Evolutionary conservation across 73 alveolate species (phyloP).

Genomic region (Breviolum minutum): DNA sequence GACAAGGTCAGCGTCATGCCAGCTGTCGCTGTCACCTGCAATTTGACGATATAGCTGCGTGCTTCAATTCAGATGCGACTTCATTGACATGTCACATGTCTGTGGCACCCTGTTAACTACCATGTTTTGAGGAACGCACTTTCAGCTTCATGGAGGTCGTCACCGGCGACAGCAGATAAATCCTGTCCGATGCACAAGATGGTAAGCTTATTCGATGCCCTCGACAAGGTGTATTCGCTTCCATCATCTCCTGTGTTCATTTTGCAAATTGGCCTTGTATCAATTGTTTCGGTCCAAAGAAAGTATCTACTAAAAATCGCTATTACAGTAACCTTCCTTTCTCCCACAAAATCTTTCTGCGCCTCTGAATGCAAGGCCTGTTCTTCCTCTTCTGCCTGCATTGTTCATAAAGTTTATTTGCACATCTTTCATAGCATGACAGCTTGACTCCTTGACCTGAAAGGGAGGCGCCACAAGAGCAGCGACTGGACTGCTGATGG

Average conservation of each 20-base stretch:
- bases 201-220: no score
- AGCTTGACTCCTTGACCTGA: neutral
- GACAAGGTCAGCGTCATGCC: constrained; percentile 81
- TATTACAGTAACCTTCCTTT: no score
- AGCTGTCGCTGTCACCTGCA: constrained; percentile 71
- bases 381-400: neutral
- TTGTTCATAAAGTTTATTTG: neutral
- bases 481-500: constrained; percentile 81
- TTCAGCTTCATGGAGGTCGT: neutral
- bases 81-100: neutral
- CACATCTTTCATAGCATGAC: neutral
- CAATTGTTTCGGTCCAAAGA: no score
- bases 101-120: no score
- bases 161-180: neutral
- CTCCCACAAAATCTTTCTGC: neutral
- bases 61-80: neutral
- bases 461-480: constrained; percentile 62
- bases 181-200: neutral
- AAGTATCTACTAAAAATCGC: no score
- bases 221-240: neutral
- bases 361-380: neutral
- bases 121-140: neutral
- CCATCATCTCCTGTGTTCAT: neutral
- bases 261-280: no score
- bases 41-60: neutral